Evolutionary conservation across 73 alveolate genomes (phyloP), one percentile per base, ranked within the genome.

Genomic region (Symbiodinium pilosum): DNA sequence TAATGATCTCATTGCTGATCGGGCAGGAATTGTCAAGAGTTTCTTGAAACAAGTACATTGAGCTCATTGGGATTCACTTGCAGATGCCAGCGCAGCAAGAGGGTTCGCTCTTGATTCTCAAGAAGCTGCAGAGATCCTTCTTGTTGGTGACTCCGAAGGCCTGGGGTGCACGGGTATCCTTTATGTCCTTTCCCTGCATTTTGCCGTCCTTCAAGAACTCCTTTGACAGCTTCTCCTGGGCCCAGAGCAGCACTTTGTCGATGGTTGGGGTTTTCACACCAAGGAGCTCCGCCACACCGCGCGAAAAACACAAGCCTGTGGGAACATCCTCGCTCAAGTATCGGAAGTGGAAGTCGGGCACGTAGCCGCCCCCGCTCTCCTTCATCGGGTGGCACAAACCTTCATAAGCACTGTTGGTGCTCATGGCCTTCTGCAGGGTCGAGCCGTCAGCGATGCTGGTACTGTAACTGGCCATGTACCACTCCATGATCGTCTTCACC

Each of bases 401-500:
- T 40, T 77, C 92, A 44, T 77, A 93, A 81, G 93, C 98, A 54
- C 98, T 81, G 98, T 93, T 93, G 91, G 98, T 93, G 54, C 56
- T 81, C 93, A 93, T 93, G 64, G 93, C 91, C 9, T 88, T 51
- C 59, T 51, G 52, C 85, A 93, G n/a, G 24, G 69, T 93, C 40
- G 59, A 26, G 92, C 85, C 92, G 42, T 93, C 98, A 1, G 98
- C 84, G 84, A 93, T 93, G 81, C 89, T 69, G 41, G 97, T 69
- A 21, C 89, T 69, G 81, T 91, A 91, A 42, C 68, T 34, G 16
- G 97, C 87, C 97, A 91, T 91, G 39, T 81, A 81, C 97, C 97
- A 91, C 52, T 91, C 97, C 97, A 91, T 91, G 83, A 91, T 71
- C 71, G 87, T 88, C 95, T 88, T 88, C 73, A 88, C 95, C 68